Conservation (phyloP, 371 early-diverging fungal genomes). For the Massospora cicadina region DNA sequence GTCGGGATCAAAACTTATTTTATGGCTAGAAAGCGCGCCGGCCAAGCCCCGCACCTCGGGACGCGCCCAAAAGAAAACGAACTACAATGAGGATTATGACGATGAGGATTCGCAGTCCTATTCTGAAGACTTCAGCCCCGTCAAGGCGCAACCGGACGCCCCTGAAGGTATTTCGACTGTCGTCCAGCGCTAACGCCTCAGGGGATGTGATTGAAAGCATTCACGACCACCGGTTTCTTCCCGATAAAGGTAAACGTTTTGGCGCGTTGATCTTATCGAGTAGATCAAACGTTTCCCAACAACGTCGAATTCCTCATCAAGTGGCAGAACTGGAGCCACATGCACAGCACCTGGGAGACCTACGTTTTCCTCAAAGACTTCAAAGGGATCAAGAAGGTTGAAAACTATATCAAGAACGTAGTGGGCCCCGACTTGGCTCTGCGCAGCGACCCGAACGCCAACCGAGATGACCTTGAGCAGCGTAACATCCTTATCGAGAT, state of each 20-base stretch:
- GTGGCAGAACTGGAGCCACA: constrained; percentile 81
- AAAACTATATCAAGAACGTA: constrained; percentile 59
- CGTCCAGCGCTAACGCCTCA: constrained; percentile 4
- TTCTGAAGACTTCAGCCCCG: background rate
- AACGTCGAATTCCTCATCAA: constrained; percentile 76
- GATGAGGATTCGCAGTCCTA: constrained; percentile 3
- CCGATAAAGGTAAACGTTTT: constrained; percentile 11
- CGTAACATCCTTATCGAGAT: constrained; percentile 64
- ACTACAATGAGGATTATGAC: constrained; percentile 8
- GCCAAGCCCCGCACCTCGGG: background rate
- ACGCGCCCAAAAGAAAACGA: constrained; percentile 4
- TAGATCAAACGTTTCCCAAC: background rate
- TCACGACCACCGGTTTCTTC: constrained; percentile 30
- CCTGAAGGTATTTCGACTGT: constrained; percentile 19
- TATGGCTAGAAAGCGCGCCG: background rate
- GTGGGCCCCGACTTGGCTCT: constrained; percentile 40
- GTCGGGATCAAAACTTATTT: background rate
- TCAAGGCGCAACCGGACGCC: background rate
- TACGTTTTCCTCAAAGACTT: constrained; percentile 36
- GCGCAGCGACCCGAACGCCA: constrained; percentile 43
- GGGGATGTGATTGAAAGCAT: constrained; percentile 45
- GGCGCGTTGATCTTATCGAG: background rate
- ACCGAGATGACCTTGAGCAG: constrained; percentile 75
- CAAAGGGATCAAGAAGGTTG: constrained; percentile 79
- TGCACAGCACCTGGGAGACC: constrained; percentile 84